Evolutionary conservation across 495 filamentous ascomycete genomes (phyloP).

Genomic region (Astrothelium subdiscretum): DNA sequence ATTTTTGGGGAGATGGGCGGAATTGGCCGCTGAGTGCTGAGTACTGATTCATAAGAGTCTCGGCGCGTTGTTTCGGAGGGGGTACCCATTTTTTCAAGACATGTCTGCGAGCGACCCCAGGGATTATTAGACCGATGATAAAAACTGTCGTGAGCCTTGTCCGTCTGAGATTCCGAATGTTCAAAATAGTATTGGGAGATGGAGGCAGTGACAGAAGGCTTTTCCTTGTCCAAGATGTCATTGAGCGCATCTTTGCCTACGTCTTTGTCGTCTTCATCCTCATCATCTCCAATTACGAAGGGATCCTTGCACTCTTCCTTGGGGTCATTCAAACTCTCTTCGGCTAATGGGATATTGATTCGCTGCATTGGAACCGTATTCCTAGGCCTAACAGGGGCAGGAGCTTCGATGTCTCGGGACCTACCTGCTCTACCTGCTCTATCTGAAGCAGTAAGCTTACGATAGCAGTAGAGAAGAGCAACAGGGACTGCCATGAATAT

Average conservation of each 20-base stretch:
- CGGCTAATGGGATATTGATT: background rate
- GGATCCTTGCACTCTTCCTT: background rate
- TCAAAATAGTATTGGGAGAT: background rate
- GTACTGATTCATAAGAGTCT: too few species aligned
- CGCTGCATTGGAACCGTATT: background rate
- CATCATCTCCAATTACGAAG: background rate
- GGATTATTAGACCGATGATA: too few species aligned
- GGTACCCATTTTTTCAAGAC: background rate
- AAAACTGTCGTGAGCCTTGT: too few species aligned
- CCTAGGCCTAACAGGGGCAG: too few species aligned
- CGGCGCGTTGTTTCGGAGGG: too few species aligned
- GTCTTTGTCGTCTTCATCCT: background rate
- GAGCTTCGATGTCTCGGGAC: background rate
- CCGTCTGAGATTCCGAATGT: background rate
- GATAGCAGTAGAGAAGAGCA: background rate
- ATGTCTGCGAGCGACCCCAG: background rate
- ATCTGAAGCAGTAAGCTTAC: background rate
- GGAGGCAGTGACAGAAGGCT: background rate
- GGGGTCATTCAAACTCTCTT: background rate
- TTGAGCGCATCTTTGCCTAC: background rate
- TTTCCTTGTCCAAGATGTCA: background rate
- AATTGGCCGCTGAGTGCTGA: background rate
- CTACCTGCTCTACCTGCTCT: background rate
- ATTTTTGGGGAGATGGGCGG: background rate
- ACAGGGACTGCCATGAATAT: background rate